Evolutionary conservation across 345 rosid genomes (phyloP).

Genomic region (Sonneratia alba): DNA sequence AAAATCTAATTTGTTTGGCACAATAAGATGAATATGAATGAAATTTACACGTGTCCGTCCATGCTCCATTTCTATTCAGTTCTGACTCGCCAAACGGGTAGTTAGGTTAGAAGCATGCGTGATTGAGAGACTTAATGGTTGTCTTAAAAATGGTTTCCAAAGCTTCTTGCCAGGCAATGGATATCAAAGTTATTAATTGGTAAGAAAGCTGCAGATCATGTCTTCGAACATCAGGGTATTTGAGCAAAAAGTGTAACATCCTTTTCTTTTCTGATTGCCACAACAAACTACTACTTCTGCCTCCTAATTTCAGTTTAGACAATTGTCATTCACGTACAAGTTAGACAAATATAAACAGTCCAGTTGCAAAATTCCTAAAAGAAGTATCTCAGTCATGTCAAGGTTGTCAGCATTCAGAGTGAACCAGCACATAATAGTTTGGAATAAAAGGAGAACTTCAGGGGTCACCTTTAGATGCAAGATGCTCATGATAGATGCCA

Average conservation of each 20-base stretch:
- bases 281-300: neutral
- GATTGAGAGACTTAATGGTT: neutral
- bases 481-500: constrained; percentile 23
- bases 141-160: neutral
- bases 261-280: no score
- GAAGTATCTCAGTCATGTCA: neutral
- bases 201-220: neutral
- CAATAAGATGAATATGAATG: neutral
- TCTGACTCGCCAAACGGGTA: no score
- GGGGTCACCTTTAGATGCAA: constrained; percentile 30
- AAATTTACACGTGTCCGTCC: no score
- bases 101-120: no score
- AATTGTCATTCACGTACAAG: neutral
- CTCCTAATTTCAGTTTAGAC: neutral
- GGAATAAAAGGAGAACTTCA: neutral
- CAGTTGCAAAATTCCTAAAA: neutral
- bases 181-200: neutral
- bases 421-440: neutral
- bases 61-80: no score
- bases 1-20: neutral
- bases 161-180: neutral
- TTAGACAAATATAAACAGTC: neutral
- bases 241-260: neutral
- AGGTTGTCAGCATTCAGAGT: neutral
- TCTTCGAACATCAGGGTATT: neutral